phyloP scores from a whole-genome alignment of 2,329 filamentous ascomycete species.

The Paecilomyces dactylethromorphus region DNA sequence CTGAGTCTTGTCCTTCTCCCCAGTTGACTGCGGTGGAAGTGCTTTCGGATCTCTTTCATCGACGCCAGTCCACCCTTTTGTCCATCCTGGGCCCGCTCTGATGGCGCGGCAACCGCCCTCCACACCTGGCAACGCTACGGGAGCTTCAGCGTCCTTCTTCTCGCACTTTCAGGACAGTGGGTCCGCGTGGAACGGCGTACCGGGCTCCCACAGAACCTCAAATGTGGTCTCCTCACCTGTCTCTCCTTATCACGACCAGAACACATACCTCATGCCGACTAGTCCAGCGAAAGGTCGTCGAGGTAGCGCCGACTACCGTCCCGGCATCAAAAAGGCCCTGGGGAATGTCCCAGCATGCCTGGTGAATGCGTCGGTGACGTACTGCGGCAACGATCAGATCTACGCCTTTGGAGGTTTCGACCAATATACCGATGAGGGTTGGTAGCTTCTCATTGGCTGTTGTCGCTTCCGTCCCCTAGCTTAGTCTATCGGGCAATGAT shows the following conservation, averaged over 20 bases:
- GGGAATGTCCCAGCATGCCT: slow-evolving; percentile 84
- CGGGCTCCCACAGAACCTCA: slow-evolving; percentile 20
- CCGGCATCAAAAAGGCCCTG: slow-evolving; percentile 71
- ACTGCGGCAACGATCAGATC: slow-evolving; percentile 94
- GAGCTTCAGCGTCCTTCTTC: slow-evolving; percentile 10
- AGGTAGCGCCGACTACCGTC: slow-evolving; percentile 67
- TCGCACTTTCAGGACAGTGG: slow-evolving; percentile 24
- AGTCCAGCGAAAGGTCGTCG: slow-evolving; percentile 64
- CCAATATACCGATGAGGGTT: slow-evolving; percentile 91
- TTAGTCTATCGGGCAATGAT: slow-evolving; percentile 1
- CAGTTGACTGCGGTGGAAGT: background rate
- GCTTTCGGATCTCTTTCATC: background rate
- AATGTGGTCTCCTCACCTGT: slow-evolving; percentile 20
- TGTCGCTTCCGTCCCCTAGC: background rate
- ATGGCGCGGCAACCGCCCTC: slow-evolving; percentile 24
- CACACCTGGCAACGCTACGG: slow-evolving; percentile 16
- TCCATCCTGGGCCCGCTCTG: slow-evolving; percentile 6
- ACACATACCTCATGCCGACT: slow-evolving; percentile 87
- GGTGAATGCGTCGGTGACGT: slow-evolving; percentile 98
- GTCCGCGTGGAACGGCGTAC: slow-evolving; percentile 13
- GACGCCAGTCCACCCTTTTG: background rate
- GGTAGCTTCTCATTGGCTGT: slow-evolving; percentile 6
- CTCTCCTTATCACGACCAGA: slow-evolving; percentile 47
- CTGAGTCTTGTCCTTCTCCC: background rate
- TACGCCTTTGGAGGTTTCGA: slow-evolving; percentile 98